Evolutionary conservation across 2,329 filamentous ascomycete genomes (phyloP).

Genomic region (Penicillium janthinellum): DNA sequence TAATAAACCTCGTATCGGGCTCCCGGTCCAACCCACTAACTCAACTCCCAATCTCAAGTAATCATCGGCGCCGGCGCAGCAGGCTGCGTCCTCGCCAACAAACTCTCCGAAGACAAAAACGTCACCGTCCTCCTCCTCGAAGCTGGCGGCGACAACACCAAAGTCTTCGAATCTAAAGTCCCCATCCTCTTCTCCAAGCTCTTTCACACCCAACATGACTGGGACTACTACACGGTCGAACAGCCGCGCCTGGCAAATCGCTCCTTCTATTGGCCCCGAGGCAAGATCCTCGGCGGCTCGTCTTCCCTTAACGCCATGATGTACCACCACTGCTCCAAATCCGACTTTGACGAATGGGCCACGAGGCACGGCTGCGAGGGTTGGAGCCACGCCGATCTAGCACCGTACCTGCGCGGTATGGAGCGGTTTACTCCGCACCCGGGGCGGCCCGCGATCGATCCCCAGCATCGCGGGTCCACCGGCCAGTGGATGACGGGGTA

Average conservation of each 20-base stretch:
- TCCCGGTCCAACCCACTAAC: not conserved
- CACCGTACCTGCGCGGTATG: slow-evolving; percentile 49
- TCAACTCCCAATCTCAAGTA: slow-evolving; percentile 5
- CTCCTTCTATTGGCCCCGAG: slow-evolving; percentile 22
- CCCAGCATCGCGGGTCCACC: slow-evolving; percentile 7
- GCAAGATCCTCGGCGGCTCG: slow-evolving; percentile 20
- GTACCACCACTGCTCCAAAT: slow-evolving; percentile 22
- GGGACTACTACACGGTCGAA: slow-evolving; percentile 24
- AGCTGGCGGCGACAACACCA: slow-evolving; percentile 20
- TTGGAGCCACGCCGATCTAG: slow-evolving; percentile 47
- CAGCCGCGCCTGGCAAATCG: slow-evolving; percentile 17
- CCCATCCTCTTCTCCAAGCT: slow-evolving; percentile 19
- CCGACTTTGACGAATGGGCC: slow-evolving; percentile 23
- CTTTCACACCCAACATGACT: slow-evolving; percentile 21
- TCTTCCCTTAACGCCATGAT: slow-evolving; percentile 24
- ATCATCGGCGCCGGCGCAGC: slow-evolving; percentile 25
- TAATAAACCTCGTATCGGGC: no score
- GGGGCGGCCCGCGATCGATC: slow-evolving; percentile 15
- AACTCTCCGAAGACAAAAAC: slow-evolving; percentile 23
- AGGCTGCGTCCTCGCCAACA: slow-evolving; percentile 23
- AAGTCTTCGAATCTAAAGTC: slow-evolving; percentile 16
- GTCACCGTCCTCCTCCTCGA: slow-evolving; percentile 23
- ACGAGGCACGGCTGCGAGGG: slow-evolving; percentile 27
- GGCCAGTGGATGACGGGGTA: slow-evolving; percentile 19
- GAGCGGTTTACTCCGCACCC: slow-evolving; percentile 20